Evolutionary conservation across 805 yeast genomes (phyloP).

Genomic region (Metschnikowia matae): DNA sequence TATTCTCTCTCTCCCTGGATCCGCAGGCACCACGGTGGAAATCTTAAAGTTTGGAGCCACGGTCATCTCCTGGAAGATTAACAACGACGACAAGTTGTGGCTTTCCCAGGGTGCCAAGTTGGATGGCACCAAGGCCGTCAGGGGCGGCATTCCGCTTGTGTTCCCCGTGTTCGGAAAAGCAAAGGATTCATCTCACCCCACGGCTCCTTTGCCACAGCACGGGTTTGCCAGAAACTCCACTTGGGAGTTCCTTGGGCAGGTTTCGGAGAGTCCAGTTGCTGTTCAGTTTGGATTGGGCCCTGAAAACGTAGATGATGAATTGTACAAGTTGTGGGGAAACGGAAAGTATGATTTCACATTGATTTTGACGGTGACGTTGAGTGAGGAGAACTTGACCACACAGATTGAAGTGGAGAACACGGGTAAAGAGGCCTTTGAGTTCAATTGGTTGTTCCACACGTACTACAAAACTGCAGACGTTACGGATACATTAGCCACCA

Average conservation of each 20-base stretch:
- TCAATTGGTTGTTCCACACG: slow-evolving; percentile 95
- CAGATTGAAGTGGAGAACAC: slow-evolving; percentile 72
- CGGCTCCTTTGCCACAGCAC: slow-evolving; percentile 81
- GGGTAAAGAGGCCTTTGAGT: slow-evolving; percentile 63
- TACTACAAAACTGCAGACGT: slow-evolving; percentile 75
- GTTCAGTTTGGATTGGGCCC: slow-evolving; percentile 91
- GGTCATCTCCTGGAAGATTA: slow-evolving; percentile 69
- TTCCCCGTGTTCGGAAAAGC: slow-evolving; percentile 89
- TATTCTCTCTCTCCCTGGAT: slow-evolving; percentile 50
- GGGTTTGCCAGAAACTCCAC: slow-evolving; percentile 88
- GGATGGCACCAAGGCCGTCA: slow-evolving; percentile 90
- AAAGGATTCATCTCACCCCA: slow-evolving; percentile 47
- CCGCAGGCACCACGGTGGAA: slow-evolving; percentile 52
- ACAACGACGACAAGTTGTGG: slow-evolving; percentile 82
- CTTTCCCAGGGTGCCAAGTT: slow-evolving; percentile 69
- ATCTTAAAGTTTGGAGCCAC: slow-evolving; percentile 88
- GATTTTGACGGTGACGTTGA: slow-evolving; percentile 59
- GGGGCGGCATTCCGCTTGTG: slow-evolving; percentile 96
- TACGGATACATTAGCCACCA: slow-evolving; percentile 71
- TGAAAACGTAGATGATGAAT: slow-evolving; percentile 65
- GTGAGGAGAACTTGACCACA: slow-evolving; percentile 57
- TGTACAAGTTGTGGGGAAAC: slow-evolving; percentile 52
- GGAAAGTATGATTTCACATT: slow-evolving; percentile 68
- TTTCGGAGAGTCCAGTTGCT: slow-evolving; percentile 56
- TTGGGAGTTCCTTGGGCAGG: slow-evolving; percentile 95